Conservation (phyloP, 257 asterid genomes). For the Solanum virginianum region DNA sequence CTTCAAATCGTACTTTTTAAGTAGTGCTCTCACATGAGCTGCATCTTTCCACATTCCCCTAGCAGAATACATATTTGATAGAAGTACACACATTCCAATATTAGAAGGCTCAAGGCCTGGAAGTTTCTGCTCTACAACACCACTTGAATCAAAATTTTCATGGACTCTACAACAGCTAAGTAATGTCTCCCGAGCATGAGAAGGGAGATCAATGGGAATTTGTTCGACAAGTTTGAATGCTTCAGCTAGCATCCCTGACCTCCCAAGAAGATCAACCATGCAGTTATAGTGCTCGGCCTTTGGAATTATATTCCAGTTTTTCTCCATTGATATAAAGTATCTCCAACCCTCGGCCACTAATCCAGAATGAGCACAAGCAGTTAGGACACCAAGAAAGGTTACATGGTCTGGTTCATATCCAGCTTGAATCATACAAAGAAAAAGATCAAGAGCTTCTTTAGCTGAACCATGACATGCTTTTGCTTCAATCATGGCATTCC, state of each 20-base stretch:
- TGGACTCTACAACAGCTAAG: constrained; percentile 59
- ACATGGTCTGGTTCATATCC: constrained; percentile 53
- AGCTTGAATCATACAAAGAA: constrained; percentile 31
- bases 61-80: constrained; percentile 50
- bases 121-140: constrained; percentile 25
- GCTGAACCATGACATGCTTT: constrained; percentile 41
- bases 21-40: constrained; percentile 29
- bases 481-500: constrained; percentile 65
- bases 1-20: constrained; percentile 20
- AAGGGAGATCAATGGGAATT: constrained; percentile 35
- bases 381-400: constrained; percentile 49
- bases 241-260: constrained; percentile 46
- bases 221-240: constrained; percentile 35
- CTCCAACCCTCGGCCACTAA: constrained; percentile 38
- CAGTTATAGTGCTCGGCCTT: constrained; percentile 49
- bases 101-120: constrained; percentile 21
- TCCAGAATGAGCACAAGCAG: constrained; percentile 73
- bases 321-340: constrained; percentile 33
- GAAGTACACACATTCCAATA: constrained; percentile 39
- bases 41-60: constrained; percentile 63
- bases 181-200: constrained; percentile 42
- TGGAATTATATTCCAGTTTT: constrained; percentile 32
- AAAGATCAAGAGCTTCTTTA: constrained; percentile 25
- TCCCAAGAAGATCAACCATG: constrained; percentile 54
- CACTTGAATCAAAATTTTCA: constrained; percentile 30